Evolutionary conservation across 108 stramenopile genomes (phyloP), one percentile per base, ranked within the genome.

Genomic region (Cyclotella cryptica): DNA sequence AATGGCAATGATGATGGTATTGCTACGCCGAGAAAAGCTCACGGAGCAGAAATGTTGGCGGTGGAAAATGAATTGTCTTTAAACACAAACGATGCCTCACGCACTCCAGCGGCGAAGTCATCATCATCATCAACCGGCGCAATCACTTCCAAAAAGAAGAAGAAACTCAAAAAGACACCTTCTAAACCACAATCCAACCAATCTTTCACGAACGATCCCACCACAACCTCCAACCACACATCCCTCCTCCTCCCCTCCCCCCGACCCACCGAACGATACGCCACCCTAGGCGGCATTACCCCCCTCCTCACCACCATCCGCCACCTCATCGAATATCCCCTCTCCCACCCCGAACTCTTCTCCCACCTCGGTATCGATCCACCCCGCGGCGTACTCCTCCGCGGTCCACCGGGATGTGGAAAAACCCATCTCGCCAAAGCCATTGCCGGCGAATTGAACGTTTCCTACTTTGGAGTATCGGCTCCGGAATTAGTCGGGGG

Each of bases 371-470:
- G 99, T 9, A 91, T 99, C 17, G 91, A 97, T 78, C 98, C 99
- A 35, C 99, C 99, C 0, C 87, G 98, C 5, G 99, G 98, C n/a
- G 94, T 99, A 10, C 85, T 99, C 19, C 69, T 99, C 17, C 96
- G 98, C 28, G 99, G 99, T 13, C 98, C 99, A 17, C 98, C 99
- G 1, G 98, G 96, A 24, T 97, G 95, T 43, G 99, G 99, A 26
- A 99, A 99, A 76, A 97, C 98, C 3, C 85, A 95, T 35, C 75
- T 99, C 10, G 98, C 98, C 57, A 88, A 96, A 65, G 97, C 98
- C 27, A 91, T 98, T 51, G 89, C 91, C 15, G 80, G 66, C n/a
- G 85, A 93, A 73, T 75, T 96, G 17, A 86, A 83, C 52, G 85
- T 90, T 15, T 60, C 80, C 5, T 93, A 90, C 68, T 94, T 90